Percentiles rank a stretch among this genome's conserved stretches.
These are phyloP conservation scores for Leucoagaricus sp. DNA, from an alignment of 1,284 basidiomycete genomes.

Conservation along the genomic window DNA sequence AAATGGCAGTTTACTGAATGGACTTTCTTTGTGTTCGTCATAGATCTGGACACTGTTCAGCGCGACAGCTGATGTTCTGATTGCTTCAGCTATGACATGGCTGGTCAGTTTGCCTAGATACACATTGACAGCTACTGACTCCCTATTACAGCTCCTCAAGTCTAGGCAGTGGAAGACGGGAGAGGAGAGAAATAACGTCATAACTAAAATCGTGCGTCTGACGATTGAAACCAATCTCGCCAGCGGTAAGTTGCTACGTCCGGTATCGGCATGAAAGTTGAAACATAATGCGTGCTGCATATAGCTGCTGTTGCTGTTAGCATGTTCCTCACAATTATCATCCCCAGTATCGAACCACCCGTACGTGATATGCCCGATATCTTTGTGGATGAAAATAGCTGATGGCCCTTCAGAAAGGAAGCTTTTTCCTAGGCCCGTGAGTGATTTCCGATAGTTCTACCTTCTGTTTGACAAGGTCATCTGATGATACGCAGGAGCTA, in stretches of 20 bases:
- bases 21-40: too few relatives aligned
- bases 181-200: background rate
- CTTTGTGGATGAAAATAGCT: background rate
- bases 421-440: background rate
- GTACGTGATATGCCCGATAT: background rate
- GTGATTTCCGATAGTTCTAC: too few relatives aligned
- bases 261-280: background rate
- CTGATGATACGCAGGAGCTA: background rate
- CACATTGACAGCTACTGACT: too few relatives aligned
- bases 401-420: background rate
- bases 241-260: background rate
- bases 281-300: background rate
- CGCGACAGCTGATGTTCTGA: background rate
- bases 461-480: background rate
- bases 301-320: background rate
- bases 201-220: background rate
- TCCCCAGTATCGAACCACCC: background rate
- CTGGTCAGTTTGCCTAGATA: background rate
- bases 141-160: background rate
- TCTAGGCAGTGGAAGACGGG: background rate
- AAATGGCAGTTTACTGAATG: background rate
- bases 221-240: background rate
- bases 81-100: background rate
- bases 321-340: background rate
- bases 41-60: constrained; percentile 2